Base-by-base conservation (phyloP, 805 yeast species). In the Naumovozyma castellii region DNA sequence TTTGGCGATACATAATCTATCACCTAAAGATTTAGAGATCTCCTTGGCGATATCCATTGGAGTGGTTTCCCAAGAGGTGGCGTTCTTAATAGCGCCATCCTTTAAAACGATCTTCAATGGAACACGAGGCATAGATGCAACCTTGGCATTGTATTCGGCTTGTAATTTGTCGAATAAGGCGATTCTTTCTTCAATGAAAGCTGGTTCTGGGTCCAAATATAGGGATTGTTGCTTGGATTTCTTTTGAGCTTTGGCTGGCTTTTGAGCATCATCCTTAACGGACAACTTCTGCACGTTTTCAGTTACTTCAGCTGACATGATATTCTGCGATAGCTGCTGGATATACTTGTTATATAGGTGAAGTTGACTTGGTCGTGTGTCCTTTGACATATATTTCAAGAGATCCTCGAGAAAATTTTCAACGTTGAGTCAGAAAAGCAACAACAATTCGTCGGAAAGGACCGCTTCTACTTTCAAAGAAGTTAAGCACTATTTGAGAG, bases 1-100 rank as follows among this genome's bases (percentile, higher is more conserved):
- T 64, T 86, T 87, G 43, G 97, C 75, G 51, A 92, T 87, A 49
- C 92, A 86, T 53, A 84, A 84, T 67, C 86, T 81, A 49, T 92
- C 97, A 36, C 79, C 71, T 59, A 90, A 82, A 8, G 95, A 80
- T 65, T 84, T 84, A 49, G 94, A 86, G 53, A 90, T 87, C 41
- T 64, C 78, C 52, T 71, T 72, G 38, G 97, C 97, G 48, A 90
- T 83, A 38, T 78, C 81, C 64, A 84, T 64, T 35, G 98, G 98
- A 19, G 87, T 69, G 37, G 97, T 87, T 63, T 88, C 96, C 79
- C 80, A 92, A 3, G 95, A 69, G 19, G 74, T 74, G 45, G 85
- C 98, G 50, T 73, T 80, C 61, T 82, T 80, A 42, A 74, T 65
- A 29, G 84, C 64, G 38, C 97, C 97, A 53, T 90, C 97, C 59